Evolutionary conservation across 129 eudicot genomes (phyloP), one percentile per base, ranked within the genome.

Genomic region (Pittosporum tobira): DNA sequence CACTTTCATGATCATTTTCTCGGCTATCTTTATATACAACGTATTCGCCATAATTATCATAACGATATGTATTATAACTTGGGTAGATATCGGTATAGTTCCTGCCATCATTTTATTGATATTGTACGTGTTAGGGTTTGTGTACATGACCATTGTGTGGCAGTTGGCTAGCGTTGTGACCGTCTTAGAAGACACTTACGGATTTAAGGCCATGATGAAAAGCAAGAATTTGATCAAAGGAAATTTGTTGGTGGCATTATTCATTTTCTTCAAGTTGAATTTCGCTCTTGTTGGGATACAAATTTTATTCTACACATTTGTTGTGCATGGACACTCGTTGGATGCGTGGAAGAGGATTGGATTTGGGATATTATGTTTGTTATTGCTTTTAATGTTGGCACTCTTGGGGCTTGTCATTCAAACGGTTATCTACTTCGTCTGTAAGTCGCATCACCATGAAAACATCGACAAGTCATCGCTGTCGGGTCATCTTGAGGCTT

Each of bases 131-230:
- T 23, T 66, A 20, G 94, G 80, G 24, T 66, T 55, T 3, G 74
- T 77, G 1, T 84, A 84, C 44, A 53, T 84, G 54, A 72, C 73
- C 15, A 54, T 77, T 2, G 51, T 84, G 1, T 81, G 85, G 85
- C 85, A 84, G 22, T 62, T 84, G 11, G 88, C 94, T 0, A 77
- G 68, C 16, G 82, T 81, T 46, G 75, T 84, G 1, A 60, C 94
- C 0, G 88, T 84, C 48, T 60, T 80, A 25, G 94, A 84, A 42
- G 73, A 81, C 27, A 40, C 75, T 18, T 77, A 74, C 11, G 94
- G 94, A 48, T 1, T 81, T 15, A 65, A 73, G 20, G 95, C 95
- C 5, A 78, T 85, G 89, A 26, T 16, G 12, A 85, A 85, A 43
- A 65, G 79, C 59, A 61, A 47, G 31, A 71, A 58, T 25, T 18